A percentile compares a stretch with the other conserved stretches of the same genome.
Conservation (phyloP, 2,329 filamentous ascomycete genomes). For the Biscogniauxia sp. region DNA sequence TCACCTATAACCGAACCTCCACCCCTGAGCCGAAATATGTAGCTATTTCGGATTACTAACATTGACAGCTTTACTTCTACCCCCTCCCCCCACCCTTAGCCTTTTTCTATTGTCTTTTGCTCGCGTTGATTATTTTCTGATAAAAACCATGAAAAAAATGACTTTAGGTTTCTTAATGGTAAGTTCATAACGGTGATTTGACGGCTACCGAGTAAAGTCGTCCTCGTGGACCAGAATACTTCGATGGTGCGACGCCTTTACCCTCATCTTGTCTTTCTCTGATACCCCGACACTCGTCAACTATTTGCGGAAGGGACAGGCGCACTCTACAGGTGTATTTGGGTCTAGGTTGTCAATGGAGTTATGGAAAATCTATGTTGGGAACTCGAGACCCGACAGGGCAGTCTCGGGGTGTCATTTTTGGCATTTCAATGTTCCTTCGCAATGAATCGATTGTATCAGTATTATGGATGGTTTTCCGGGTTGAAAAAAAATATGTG, state of each 20-base stretch:
- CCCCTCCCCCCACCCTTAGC: background rate
- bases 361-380: slow-evolving; percentile 14
- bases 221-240: background rate
- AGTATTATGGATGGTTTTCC: background rate
- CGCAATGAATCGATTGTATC: background rate
- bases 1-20: slow-evolving; percentile 6
- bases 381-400: background rate
- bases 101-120: background rate
- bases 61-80: slow-evolving; percentile 13
- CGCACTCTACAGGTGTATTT: slow-evolving; percentile 4
- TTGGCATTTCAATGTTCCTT: background rate
- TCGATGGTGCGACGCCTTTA: slow-evolving; percentile 1
- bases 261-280: slow-evolving; percentile 7
- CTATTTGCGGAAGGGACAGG: slow-evolving; percentile 7
- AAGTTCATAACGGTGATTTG: slow-evolving; percentile 18
- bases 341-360: slow-evolving; percentile 5
- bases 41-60: slow-evolving; percentile 24
- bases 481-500: background rate
- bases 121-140: slow-evolving; percentile 1
- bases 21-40: slow-evolving; percentile 8
- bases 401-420: background rate
- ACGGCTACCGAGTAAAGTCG: slow-evolving; percentile 6
- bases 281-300: slow-evolving; percentile 13
- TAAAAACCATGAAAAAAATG: slow-evolving; percentile 2
- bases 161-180: slow-evolving; percentile 17